Percentiles rank a stretch among this genome's conserved stretches.
Evolutionary conservation across 2,329 filamentous ascomycete genomes (phyloP).

Genomic region (Aspergillus piperis): DNA sequence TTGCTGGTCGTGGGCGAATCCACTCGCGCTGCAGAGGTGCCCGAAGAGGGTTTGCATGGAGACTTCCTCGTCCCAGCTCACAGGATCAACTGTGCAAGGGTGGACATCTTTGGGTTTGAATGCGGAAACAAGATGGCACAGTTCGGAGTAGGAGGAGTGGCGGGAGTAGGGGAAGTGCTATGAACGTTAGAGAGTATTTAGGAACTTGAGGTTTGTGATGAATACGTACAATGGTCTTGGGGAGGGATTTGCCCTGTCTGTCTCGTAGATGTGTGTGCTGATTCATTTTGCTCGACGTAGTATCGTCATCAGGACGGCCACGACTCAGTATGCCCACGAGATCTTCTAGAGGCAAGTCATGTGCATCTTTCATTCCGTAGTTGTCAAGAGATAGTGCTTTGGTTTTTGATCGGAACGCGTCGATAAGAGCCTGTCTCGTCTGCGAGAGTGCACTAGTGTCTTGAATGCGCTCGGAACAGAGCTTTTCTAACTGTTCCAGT

Average conservation of each 20-base stretch:
- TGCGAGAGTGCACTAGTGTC: constrained; percentile 30
- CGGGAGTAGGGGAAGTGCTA: constrained; percentile 79
- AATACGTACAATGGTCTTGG: constrained; percentile 39
- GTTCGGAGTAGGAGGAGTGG: constrained; percentile 82
- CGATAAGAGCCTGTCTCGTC: constrained; percentile 32
- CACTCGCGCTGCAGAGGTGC: constrained; percentile 60
- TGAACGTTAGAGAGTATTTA: constrained; percentile 11
- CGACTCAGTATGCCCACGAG: constrained; percentile 36
- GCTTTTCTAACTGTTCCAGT: constrained; percentile 54
- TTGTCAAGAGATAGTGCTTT: constrained; percentile 41
- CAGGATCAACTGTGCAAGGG: constrained; percentile 73
- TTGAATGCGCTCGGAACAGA: constrained; percentile 50
- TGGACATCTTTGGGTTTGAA: constrained; percentile 76
- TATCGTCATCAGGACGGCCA: constrained; percentile 15
- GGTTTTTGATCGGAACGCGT: constrained; percentile 36
- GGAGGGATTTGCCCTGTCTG: constrained; percentile 17
- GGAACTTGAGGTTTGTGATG: not conserved
- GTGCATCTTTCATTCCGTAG: constrained; percentile 40
- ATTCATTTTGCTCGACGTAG: not conserved
- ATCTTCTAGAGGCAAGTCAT: constrained; percentile 40
- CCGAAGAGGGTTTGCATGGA: constrained; percentile 74
- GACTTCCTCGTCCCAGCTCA: constrained; percentile 62
- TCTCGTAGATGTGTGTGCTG: not conserved
- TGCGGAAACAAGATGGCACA: constrained; percentile 67
- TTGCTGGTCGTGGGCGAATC: constrained; percentile 66